Base-by-base conservation (phyloP, 345 rosid species). In the Arabidopsis arenosa region DNA sequence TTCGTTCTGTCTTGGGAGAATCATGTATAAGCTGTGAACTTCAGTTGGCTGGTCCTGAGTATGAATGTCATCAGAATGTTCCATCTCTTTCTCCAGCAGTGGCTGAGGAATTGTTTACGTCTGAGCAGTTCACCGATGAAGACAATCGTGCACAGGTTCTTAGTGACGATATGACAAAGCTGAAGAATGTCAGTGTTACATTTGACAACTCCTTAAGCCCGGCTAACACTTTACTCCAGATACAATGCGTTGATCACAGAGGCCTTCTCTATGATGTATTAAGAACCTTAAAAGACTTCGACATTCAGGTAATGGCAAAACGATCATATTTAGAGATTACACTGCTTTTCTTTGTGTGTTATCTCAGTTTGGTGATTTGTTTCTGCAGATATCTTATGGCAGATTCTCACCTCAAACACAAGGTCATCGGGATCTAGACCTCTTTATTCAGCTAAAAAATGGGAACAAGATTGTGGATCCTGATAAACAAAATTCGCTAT, bases 201-300 rank as follows among this genome's bases (percentile, higher is more conserved):
- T 49, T 86, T n/a, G 98, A 93, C 85, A 93, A 93, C 70, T 80
- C 86, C 5, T 72, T 93, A 78, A 91, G 96, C 77, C 96, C 92
- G 32, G 86, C 84, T 72, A 93, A 91, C 62, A 89, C 92, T 0
- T 83, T 93, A 83, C 88, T 93, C 75, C 96, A 88, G 47, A 80
- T 91, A 68, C 78, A 76, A 36, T 93, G 91, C 33, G 82, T 82
- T 59, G 85, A 89, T 83, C 97, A 88, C 80, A 93, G 86, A 83
- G 92, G 96, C 40, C 91, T 93, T 33, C 80, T 91, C 45, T 93
- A 91, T 44, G 97, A 93, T 71, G 81, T 84, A 44, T 54, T 91
- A 86, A 85, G 96, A 78, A 89, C 97, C 76, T 80, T 89, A 78
- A 93, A 93, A 80, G 96, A 91, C 84, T 85, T 83, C 75, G 85